Evolutionary conservation across 305 asterid genomes (phyloP).

Genomic region (Euphrasia arctica): DNA sequence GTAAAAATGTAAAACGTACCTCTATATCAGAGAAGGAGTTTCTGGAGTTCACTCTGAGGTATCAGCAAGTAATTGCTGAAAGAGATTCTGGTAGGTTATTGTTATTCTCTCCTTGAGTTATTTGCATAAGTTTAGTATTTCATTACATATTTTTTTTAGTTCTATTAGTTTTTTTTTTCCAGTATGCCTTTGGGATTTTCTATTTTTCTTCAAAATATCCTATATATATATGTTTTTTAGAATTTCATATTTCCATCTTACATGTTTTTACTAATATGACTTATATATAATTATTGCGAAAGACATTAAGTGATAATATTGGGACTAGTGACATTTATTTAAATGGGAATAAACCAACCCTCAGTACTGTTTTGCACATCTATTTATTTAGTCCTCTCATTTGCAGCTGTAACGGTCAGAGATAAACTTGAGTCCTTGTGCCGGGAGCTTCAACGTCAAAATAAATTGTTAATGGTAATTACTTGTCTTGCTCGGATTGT

Average conservation of each 20-base stretch:
- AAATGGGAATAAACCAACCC: constrained; percentile 7
- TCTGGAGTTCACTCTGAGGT: constrained; percentile 84
- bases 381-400: constrained; percentile 29
- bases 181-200: neutral
- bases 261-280: constrained; percentile 19
- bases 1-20: constrained; percentile 68
- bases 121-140: constrained; percentile 11
- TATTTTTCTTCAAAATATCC: neutral
- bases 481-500: constrained; percentile 25
- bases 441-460: constrained; percentile 97
- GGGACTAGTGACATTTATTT: constrained; percentile 10
- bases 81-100: constrained; percentile 84
- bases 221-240: constrained; percentile 4
- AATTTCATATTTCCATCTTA: neutral
- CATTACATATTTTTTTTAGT: constrained; percentile 13
- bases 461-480: constrained; percentile 81
- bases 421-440: constrained; percentile 95
- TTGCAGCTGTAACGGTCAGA: constrained; percentile 85
- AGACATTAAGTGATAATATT: constrained; percentile 18
- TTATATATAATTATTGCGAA: neutral
- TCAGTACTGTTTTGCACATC: constrained; percentile 14
- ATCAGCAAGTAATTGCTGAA: constrained; percentile 85
- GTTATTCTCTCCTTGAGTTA: constrained; percentile 19
- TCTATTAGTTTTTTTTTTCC: constrained; percentile 5
- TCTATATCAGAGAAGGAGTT: constrained; percentile 80